Evolutionary conservation across 768 basidiomycete genomes (phyloP).

Genomic region (Chalciporus piperatus): DNA sequence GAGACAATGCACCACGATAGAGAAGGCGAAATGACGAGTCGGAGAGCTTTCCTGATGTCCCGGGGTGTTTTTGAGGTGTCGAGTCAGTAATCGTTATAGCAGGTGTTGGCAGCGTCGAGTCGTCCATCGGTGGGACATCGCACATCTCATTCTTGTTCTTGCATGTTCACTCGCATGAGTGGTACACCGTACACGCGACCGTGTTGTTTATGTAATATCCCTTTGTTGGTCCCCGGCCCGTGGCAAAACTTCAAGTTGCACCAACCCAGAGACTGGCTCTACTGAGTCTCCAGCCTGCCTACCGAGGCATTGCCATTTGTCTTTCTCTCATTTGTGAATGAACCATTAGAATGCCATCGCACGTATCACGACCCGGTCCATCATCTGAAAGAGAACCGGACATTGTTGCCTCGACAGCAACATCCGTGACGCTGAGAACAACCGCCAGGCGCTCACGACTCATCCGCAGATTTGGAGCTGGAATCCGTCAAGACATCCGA

Average conservation of each 20-base stretch:
- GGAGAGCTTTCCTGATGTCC: not conserved
- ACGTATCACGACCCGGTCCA: too few relatives aligned
- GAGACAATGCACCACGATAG: constrained; percentile 70
- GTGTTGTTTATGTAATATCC: too few relatives aligned
- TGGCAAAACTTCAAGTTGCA: too few relatives aligned
- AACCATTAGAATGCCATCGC: too few relatives aligned
- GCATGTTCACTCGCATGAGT: too few relatives aligned
- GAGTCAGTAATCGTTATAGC: constrained; percentile 16
- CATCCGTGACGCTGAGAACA: constrained; percentile 2
- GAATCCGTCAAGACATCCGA: constrained; percentile 68
- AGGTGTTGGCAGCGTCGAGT: not conserved
- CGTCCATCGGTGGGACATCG: not conserved
- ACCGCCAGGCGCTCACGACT: not conserved
- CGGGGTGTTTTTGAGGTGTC: constrained; percentile 18
- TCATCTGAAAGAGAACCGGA: not conserved
- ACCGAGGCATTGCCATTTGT: too few relatives aligned
- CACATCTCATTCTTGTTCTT: too few relatives aligned
- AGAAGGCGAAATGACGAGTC: constrained; percentile 47
- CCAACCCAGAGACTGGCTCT: too few relatives aligned
- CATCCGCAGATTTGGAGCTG: constrained; percentile 41
- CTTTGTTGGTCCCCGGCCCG: too few relatives aligned
- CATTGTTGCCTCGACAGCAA: not conserved
- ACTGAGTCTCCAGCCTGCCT: too few relatives aligned
- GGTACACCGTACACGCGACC: too few relatives aligned
- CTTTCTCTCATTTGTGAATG: too few relatives aligned